Base-by-base conservation (phyloP, 2,329 filamentous ascomycete species). In the Thielaviopsis ethacetica region DNA sequence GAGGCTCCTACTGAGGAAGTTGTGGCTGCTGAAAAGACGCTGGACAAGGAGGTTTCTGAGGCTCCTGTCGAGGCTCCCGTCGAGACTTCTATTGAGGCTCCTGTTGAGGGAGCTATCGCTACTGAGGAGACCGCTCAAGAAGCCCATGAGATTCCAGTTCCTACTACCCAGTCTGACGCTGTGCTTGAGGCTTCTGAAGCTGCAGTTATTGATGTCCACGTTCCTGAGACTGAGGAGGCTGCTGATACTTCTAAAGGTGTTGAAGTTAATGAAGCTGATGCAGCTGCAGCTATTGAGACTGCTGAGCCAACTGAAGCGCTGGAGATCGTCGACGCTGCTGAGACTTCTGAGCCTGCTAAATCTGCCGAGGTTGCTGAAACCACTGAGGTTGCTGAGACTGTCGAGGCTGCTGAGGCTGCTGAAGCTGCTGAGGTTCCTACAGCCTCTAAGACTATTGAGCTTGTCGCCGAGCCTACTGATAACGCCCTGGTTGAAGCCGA, bases 291-390 rank as follows among this genome's bases (percentile, higher is more conserved):
- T 19, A 26, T 15, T 53, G 58, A 53, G 34, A 19, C 2, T 38
- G 15, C 54, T 41, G 6, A 15, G 22, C n/a, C 17, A 1, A 15
- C 6, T 26, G 61, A 63, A 15, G 50, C 51, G 54, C 41, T 57
- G 38, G 53, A 62, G 38, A 59, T 59, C 12, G 30, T 15, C 17
- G 38, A 59, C 22, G 54, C 38, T 30, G 59, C 59, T 51, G 21
- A n/a, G 15, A 19, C 54, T 10, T 38, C 49, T 5, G 50, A 64
- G 64, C 61, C 27, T 26, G 55, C 54, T 26, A 58, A 65, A 41
- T 7, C 60, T 63, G 56, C 30, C 10, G 30, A 34, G 10, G 10
- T 34, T 4, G 5, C 44, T 21, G 44, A 49, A 10, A n/a, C 41
- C 17, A 17, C 17, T 47, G 15, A 53, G 19, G 9, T 17, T 22